Evolutionary conservation across 768 basidiomycete species (phyloP).

Genomic region (Trichaptum fuscoviolaceum): DNA sequence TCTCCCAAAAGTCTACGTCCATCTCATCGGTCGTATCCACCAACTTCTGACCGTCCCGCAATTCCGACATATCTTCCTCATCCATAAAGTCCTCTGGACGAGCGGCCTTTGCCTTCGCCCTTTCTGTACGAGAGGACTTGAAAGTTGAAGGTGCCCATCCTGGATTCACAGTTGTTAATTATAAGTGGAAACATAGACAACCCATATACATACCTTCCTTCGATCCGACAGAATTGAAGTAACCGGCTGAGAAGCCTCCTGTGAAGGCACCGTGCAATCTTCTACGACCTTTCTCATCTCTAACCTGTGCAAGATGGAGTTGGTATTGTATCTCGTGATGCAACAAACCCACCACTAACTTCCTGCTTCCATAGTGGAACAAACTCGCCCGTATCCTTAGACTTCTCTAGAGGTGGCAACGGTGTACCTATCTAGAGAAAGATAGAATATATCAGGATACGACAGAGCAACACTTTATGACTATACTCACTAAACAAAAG

Average conservation of each 20-base stretch:
- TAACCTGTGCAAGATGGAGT: slow-evolving; percentile 45
- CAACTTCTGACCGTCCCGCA: slow-evolving; percentile 66
- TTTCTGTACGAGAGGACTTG: slow-evolving; percentile 77
- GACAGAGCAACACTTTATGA: slow-evolving; percentile 5
- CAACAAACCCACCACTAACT: slow-evolving; percentile 37
- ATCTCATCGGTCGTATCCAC: slow-evolving; percentile 79
- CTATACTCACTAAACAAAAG: slow-evolving; percentile 66
- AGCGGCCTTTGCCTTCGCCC: slow-evolving; percentile 56
- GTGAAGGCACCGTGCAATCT: slow-evolving; percentile 98
- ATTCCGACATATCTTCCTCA: slow-evolving; percentile 89
- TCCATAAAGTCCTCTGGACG: slow-evolving; percentile 97
- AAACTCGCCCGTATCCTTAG: slow-evolving; percentile 88
- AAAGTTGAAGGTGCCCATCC: slow-evolving; percentile 96
- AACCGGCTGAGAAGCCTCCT: slow-evolving; percentile 96
- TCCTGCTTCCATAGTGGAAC: slow-evolving; percentile 99
- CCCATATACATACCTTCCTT: slow-evolving; percentile 69
- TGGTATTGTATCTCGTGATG: slow-evolving; percentile 14
- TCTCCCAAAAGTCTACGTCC: slow-evolving; percentile 49
- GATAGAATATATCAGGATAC: slow-evolving; percentile 7
- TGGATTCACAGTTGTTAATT: slow-evolving; percentile 25
- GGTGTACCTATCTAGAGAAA: slow-evolving; percentile 81
- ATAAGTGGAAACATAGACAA: background rate
- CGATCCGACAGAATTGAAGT: slow-evolving; percentile 93
- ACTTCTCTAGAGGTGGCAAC: slow-evolving; percentile 89
- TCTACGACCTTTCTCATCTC: slow-evolving; percentile 89